Percentiles rank a stretch among this genome's conserved stretches.
phyloP scores from a whole-genome alignment of 148 eudicot species.

The Cornus controversa region DNA sequence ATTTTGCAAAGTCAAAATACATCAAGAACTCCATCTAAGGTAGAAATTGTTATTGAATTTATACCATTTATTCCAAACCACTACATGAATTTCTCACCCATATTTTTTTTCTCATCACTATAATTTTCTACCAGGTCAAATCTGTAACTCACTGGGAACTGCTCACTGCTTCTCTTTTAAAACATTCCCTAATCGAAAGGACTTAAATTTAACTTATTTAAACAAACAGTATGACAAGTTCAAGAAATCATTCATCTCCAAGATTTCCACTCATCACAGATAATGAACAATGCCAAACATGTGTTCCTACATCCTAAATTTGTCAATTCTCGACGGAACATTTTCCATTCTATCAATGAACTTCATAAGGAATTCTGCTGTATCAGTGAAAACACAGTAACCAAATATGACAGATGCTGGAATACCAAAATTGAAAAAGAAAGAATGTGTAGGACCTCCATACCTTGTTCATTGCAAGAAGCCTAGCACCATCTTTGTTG shows the following conservation, averaged over 20 bases:
- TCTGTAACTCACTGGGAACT: too few species aligned
- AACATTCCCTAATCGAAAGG: too few species aligned
- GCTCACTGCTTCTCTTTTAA: too few species aligned
- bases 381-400: background rate
- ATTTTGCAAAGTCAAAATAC: background rate
- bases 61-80: too few species aligned
- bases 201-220: too few species aligned
- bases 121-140: too few species aligned
- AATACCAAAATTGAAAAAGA: background rate
- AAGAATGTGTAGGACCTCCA: constrained; percentile 12
- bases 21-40: background rate
- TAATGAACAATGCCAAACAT: background rate
- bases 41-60: too few species aligned
- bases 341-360: background rate
- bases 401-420: background rate
- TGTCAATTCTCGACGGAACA: background rate
- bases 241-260: background rate
- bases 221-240: too few species aligned
- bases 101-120: too few species aligned
- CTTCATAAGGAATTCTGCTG: background rate
- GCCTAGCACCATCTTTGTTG: constrained; percentile 79
- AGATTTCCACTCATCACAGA: background rate
- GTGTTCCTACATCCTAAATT: too few species aligned
- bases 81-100: too few species aligned
- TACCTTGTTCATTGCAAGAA: constrained; percentile 94